These are phyloP conservation scores for Diospyros lotus DNA, from an alignment of 148 eudicot genomes.

Conservation along the genomic window DNA sequence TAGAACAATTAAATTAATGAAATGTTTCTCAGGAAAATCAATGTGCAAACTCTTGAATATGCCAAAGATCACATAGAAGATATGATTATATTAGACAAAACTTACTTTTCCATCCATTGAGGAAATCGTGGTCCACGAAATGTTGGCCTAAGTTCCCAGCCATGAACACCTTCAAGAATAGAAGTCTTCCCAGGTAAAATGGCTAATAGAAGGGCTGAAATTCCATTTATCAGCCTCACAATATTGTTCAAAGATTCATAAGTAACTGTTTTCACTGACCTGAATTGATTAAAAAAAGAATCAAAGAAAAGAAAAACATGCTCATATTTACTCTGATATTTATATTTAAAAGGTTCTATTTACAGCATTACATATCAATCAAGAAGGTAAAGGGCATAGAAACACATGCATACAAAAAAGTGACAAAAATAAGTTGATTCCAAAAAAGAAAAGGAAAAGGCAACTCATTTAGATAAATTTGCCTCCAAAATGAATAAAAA, in stretches of 20 bases:
- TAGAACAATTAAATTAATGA: not conserved
- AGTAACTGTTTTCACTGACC: slow-evolving; percentile 93
- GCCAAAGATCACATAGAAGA: not conserved
- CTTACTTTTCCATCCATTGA: slow-evolving; percentile 99
- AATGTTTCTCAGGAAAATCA: not conserved
- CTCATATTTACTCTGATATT: not conserved
- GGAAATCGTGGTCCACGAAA: slow-evolving; percentile 96
- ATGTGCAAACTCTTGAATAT: not conserved
- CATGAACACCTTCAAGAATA: slow-evolving; percentile 93
- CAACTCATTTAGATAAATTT: not conserved
- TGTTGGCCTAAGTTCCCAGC: slow-evolving; percentile 95
- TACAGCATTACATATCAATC: not conserved
- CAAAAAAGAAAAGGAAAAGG: not conserved
- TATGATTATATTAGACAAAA: slow-evolving; percentile 9
- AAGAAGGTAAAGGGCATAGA: not conserved
- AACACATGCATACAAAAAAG: not conserved
- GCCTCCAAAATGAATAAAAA: not conserved
- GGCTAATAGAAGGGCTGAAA: slow-evolving; percentile 80
- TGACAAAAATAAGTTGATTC: not conserved
- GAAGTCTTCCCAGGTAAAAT: slow-evolving; percentile 85
- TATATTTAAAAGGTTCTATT: not conserved
- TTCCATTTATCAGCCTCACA: slow-evolving; percentile 82
- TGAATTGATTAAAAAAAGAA: slow-evolving; percentile 22
- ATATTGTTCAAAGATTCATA: slow-evolving; percentile 77
- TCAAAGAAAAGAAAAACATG: not conserved